Evolutionary conservation across 116 monocot species (phyloP).

Genomic region (Papilionanthe hybrid): DNA sequence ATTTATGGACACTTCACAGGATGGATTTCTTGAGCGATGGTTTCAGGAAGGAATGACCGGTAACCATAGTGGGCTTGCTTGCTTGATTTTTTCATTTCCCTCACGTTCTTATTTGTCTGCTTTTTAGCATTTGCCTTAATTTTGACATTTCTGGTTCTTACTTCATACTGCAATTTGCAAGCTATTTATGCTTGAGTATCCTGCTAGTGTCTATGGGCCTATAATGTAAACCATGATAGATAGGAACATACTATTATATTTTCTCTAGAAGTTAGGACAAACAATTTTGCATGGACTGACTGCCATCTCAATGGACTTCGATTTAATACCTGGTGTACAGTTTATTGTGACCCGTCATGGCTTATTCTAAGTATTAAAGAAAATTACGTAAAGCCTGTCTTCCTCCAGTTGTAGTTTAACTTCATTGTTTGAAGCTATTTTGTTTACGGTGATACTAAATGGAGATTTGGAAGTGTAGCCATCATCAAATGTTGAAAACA

Average conservation of each 20-base stretch:
- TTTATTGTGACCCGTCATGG: too few relatives aligned
- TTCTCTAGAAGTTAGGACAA: neutral
- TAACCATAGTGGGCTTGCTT: conserved; percentile 12
- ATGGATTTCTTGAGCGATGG: conserved; percentile 77
- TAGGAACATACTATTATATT: neutral
- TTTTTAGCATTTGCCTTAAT: neutral
- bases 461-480: too few relatives aligned
- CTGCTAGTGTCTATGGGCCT: neutral
- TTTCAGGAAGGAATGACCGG: conserved; percentile 93
- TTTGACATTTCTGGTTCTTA: neutral
- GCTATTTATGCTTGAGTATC: neutral
- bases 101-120: neutral
- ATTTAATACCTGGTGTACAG: neutral
- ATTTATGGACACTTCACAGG: conserved; percentile 29
- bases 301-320: neutral
- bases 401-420: neutral
- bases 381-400: neutral
- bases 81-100: neutral
- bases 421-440: neutral
- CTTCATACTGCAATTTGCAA: neutral
- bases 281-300: neutral
- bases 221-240: neutral
- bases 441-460: neutral
- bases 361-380: too few relatives aligned
- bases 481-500: too few relatives aligned